These are phyloP conservation scores for Alternaria triticina DNA, from an alignment of 2,329 filamentous ascomycete species.

Conservation along the genomic window DNA sequence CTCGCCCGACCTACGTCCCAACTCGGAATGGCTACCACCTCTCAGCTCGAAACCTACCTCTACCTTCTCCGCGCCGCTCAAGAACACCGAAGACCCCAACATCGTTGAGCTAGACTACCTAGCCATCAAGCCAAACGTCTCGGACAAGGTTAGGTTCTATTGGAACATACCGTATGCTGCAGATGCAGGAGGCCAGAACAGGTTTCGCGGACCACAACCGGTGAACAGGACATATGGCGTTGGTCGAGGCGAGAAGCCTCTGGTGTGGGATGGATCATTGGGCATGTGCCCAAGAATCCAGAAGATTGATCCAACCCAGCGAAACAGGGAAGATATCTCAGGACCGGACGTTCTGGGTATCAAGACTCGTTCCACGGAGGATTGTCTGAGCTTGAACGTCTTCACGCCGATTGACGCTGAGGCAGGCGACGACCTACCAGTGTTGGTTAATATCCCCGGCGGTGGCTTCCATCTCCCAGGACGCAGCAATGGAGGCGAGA, in stretches of 20 bases:
- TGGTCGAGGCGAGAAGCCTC: constrained; percentile 24
- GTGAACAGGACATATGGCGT: constrained; percentile 35
- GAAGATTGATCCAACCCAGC: constrained; percentile 36
- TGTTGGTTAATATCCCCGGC: constrained; percentile 56
- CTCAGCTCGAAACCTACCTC: constrained; percentile 26
- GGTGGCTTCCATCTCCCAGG: constrained; percentile 51
- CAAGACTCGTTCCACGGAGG: constrained; percentile 37
- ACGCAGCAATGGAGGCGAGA: constrained; percentile 38
- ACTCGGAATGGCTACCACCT: constrained; percentile 35
- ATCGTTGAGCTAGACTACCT: constrained; percentile 42
- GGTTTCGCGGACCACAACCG: constrained; percentile 41
- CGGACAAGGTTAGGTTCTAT: constrained; percentile 36
- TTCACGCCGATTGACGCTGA: constrained; percentile 43
- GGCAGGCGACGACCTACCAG: constrained; percentile 42
- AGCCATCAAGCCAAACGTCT: constrained; percentile 34
- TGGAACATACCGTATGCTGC: constrained; percentile 46
- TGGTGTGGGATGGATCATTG: constrained; percentile 39
- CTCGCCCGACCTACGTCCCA: constrained; percentile 31
- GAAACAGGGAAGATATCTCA: constrained; percentile 36
- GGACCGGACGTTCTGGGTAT: constrained; percentile 36
- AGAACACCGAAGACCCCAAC: constrained; percentile 34
- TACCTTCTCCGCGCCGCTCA: constrained; percentile 30
- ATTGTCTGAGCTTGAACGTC: constrained; percentile 53
- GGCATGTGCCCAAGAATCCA: constrained; percentile 45
- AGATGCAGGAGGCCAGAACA: constrained; percentile 35